These are phyloP conservation scores for Moesziomyces sp. DNA, from an alignment of 1,284 basidiomycete genomes.

Conservation along the genomic window DNA sequence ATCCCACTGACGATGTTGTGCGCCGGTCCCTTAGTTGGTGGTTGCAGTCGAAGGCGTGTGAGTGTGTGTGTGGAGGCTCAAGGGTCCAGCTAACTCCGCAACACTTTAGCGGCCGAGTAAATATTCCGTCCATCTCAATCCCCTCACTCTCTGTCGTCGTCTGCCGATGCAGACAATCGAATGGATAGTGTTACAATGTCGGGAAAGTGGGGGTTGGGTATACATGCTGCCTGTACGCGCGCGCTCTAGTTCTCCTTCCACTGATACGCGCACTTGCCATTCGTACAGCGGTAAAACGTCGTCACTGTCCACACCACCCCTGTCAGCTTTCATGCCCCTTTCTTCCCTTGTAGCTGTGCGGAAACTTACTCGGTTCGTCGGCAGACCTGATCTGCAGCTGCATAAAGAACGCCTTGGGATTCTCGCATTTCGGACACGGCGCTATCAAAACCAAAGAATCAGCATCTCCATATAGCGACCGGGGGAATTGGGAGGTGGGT, in stretches of 20 bases:
- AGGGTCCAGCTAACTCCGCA: too few species aligned
- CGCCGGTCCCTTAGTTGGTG: too few species aligned
- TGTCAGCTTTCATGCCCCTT: not conserved
- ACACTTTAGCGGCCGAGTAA: not conserved
- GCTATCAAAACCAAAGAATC: slow-evolving; percentile 20
- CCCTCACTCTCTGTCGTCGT: not conserved
- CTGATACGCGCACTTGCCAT: slow-evolving; percentile 55
- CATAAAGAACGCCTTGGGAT: slow-evolving; percentile 89
- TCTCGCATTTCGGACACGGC: slow-evolving; percentile 87
- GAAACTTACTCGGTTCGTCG: slow-evolving; percentile 65
- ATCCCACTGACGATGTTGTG: too few species aligned
- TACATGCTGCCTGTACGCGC: not conserved
- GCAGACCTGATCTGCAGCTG: slow-evolving; percentile 96
- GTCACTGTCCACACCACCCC: slow-evolving; percentile 48
- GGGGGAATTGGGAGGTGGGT: not conserved
- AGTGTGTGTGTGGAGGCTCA: too few species aligned
- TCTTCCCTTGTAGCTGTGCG: not conserved
- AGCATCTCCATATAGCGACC: not conserved
- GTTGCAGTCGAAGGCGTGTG: too few species aligned
- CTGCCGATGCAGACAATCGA: not conserved
- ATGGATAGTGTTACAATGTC: slow-evolving; percentile 1
- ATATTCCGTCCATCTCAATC: not conserved
- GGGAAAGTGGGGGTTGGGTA: not conserved
- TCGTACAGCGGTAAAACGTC: slow-evolving; percentile 64
- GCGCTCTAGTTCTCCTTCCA: slow-evolving; percentile 58